These are phyloP conservation scores for Russula dissimulans DNA, from an alignment of 768 basidiomycete genomes.

Conservation along the genomic window DNA sequence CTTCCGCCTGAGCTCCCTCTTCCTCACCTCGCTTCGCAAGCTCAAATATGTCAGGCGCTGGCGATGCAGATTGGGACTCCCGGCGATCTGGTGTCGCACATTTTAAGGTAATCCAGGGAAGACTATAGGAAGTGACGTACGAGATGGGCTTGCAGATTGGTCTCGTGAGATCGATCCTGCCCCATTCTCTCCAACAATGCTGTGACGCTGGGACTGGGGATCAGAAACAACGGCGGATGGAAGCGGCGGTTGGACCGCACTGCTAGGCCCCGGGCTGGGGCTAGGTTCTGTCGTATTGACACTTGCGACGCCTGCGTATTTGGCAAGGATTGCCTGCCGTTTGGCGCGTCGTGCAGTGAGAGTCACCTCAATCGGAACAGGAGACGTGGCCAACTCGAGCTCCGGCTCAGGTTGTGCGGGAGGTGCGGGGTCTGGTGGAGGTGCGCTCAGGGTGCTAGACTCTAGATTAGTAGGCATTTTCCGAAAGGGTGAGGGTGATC, in stretches of 20 bases:
- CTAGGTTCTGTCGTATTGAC: constrained; percentile 28
- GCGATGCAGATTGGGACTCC: constrained; percentile 49
- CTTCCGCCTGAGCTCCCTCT: constrained; percentile 37
- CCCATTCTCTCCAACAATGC: constrained; percentile 27
- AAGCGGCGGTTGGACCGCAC: constrained; percentile 68
- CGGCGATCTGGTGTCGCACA: constrained; percentile 15
- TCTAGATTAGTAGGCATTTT: background rate
- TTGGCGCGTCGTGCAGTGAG: constrained; percentile 59
- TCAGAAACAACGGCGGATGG: constrained; percentile 52
- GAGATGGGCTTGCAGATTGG: background rate
- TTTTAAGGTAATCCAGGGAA: background rate
- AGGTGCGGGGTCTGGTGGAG: constrained; percentile 16
- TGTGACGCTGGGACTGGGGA: constrained; percentile 48
- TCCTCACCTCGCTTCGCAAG: constrained; percentile 58
- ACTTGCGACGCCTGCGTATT: constrained; percentile 48
- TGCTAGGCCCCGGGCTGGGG: constrained; percentile 55
- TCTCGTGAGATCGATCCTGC: background rate
- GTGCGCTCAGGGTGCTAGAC: constrained; percentile 10
- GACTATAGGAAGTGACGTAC: background rate
- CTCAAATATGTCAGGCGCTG: constrained; percentile 50
- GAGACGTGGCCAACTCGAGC: constrained; percentile 39
- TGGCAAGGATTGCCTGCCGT: constrained; percentile 73
- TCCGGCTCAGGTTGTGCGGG: constrained; percentile 39
- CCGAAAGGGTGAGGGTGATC: constrained; percentile 19
- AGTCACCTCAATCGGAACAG: constrained; percentile 46